These are phyloP conservation scores for Picochlorum sp. DNA, from an alignment of 139 green algal genomes.

Conservation along the genomic window DNA sequence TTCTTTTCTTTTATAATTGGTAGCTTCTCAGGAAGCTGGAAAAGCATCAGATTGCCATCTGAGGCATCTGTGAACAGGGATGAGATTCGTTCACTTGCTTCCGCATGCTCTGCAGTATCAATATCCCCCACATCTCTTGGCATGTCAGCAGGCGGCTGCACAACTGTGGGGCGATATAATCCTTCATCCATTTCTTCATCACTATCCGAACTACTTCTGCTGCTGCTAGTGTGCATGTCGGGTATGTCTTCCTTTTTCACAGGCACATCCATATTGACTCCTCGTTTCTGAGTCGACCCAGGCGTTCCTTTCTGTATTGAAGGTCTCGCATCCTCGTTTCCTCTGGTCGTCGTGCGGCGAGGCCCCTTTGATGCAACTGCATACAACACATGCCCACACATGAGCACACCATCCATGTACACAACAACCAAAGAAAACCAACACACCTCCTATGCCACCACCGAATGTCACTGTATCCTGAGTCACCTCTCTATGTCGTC, in stretches of 20 bases:
- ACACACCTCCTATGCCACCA: constrained; percentile 8
- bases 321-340: neutral
- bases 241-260: neutral
- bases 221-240: neutral
- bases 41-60: constrained; percentile 37
- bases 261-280: neutral
- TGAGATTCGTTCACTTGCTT: neutral
- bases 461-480: constrained; percentile 5
- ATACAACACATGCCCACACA: too few relatives aligned
- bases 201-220: neutral
- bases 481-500: neutral
- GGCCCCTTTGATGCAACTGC: neutral
- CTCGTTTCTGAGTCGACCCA: neutral
- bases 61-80: constrained; percentile 10
- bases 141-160: neutral
- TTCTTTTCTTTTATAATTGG: constrained; percentile 14
- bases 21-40: constrained; percentile 50
- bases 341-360: neutral
- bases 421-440: neutral
- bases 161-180: neutral
- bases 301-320: too few relatives aligned
- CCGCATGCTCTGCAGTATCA: neutral
- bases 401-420: neutral
- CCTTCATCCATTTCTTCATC: neutral
- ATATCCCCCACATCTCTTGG: neutral